Evolutionary conservation across 129 eudicot species (phyloP).

Genomic region (Deinandra increscens): DNA sequence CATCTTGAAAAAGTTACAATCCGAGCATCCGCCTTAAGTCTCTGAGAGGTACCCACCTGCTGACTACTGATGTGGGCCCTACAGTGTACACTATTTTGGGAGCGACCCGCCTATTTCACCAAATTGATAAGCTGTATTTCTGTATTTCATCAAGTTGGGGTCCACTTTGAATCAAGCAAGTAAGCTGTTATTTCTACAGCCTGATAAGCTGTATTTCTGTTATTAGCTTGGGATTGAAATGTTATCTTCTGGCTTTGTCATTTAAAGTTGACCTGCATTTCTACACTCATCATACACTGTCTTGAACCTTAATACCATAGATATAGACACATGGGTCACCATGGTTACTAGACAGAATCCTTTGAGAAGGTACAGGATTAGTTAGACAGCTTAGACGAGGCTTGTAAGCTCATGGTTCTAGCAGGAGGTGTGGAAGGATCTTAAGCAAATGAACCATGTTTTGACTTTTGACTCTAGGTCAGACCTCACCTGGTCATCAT

Average conservation of each 20-base stretch:
- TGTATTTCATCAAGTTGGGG: conserved; percentile 93
- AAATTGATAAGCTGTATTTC: conserved; percentile 1
- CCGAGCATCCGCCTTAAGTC: conserved; percentile 45
- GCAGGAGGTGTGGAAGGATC: conserved; percentile 37
- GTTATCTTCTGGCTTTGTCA: neutral
- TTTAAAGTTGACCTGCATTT: neutral
- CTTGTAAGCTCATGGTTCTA: conserved; percentile 49
- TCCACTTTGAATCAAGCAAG: conserved; percentile 81
- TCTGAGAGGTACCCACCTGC: neutral
- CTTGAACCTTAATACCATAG: neutral
- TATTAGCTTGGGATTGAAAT: conserved; percentile 22
- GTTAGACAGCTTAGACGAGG: conserved; percentile 46
- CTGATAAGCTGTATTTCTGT: conserved; percentile 22
- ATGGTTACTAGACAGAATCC: neutral
- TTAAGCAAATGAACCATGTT: conserved; percentile 37
- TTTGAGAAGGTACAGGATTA: conserved; percentile 2
- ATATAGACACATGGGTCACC: neutral
- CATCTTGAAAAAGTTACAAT: conserved; percentile 68
- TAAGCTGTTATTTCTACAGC: conserved; percentile 32
- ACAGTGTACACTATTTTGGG: conserved; percentile 12
- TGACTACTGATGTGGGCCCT: conserved; percentile 15
- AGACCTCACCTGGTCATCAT: conserved; percentile 47
- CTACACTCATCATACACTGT: neutral
- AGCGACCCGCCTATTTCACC: conserved; percentile 6
- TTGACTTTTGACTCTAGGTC: conserved; percentile 55